Percentiles rank a stretch among this genome's conserved stretches.
phyloP scores from a whole-genome alignment of 306 rosid species.

The Lotus japonicus region DNA sequence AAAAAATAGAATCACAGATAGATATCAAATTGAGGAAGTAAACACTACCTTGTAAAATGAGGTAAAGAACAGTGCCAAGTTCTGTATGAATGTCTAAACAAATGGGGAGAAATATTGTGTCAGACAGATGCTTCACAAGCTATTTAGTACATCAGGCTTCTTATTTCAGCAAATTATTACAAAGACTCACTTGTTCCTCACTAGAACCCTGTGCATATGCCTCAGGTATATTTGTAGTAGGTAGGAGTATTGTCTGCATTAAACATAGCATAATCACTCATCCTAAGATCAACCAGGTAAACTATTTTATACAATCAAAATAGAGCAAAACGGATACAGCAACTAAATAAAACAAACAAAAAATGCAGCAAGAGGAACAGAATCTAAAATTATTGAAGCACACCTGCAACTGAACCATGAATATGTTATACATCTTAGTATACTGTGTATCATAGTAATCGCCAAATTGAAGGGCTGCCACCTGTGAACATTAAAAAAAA shows the following conservation, averaged over 20 bases:
- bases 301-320: not conserved
- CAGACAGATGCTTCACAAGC: not conserved
- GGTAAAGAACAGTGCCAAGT: conserved; percentile 78
- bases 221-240: conserved; percentile 69
- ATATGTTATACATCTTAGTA: conserved; percentile 73
- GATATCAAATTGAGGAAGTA: not conserved
- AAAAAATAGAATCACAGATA: not conserved
- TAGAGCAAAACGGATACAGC: not conserved
- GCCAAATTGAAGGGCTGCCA: conserved; percentile 77
- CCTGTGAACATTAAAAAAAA: conserved; percentile 39
- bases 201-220: conserved; percentile 77
- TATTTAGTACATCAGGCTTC: not conserved
- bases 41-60: conserved; percentile 68
- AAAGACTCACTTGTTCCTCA: conserved; percentile 61
- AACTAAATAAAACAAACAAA: not conserved
- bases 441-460: conserved; percentile 61
- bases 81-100: conserved; percentile 77
- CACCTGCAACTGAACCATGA: conserved; percentile 85
- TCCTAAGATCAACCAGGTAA: conserved; percentile 1
- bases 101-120: not conserved
- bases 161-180: not conserved
- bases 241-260: conserved; percentile 59
- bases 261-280: not conserved
- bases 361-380: not conserved
- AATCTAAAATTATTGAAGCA: not conserved